These are phyloP conservation scores for Aspergillus campestris DNA, from an alignment of 495 filamentous ascomycete species.

Conservation along the genomic window DNA sequence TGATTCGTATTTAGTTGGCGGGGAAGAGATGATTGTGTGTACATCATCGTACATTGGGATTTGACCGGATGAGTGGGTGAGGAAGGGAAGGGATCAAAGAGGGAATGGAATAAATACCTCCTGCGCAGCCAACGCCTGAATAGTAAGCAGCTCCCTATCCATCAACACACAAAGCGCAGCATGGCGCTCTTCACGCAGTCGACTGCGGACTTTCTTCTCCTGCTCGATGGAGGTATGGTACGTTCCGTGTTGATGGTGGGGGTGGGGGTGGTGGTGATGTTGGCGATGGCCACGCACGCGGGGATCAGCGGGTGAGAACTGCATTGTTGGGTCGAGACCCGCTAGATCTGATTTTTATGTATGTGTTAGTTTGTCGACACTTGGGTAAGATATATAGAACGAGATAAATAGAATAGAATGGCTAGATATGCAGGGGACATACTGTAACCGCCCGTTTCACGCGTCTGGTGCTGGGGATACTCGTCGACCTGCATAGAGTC, in stretches of 20 bases:
- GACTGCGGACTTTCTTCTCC: conserved; percentile 15
- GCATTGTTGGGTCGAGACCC: too few relatives aligned
- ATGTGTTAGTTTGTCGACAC: too few relatives aligned
- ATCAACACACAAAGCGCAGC: conserved; percentile 27
- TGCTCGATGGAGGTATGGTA: conserved; percentile 10
- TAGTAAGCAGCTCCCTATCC: conserved; percentile 27
- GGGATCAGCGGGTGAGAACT: too few relatives aligned
- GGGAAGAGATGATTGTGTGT: too few relatives aligned
- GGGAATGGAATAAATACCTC: conserved; percentile 16
- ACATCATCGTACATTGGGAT: too few relatives aligned
- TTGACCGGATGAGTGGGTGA: too few relatives aligned
- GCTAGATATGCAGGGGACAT: too few relatives aligned
- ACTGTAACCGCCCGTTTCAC: too few relatives aligned
- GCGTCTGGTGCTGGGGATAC: background rate
- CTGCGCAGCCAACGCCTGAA: conserved; percentile 25
- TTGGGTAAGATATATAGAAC: too few relatives aligned
- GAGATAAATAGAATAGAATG: too few relatives aligned
- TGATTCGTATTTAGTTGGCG: background rate
- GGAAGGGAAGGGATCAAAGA: background rate
- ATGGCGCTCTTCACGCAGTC: conserved; percentile 27
- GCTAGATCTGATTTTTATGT: too few relatives aligned
- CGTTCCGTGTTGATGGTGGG: background rate
- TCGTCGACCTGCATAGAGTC: background rate
- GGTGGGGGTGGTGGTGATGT: conserved; percentile 1
- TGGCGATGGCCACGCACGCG: background rate